Base-by-base conservation (phyloP, 73 alveolate species). In the Halteria grandinella region DNA sequence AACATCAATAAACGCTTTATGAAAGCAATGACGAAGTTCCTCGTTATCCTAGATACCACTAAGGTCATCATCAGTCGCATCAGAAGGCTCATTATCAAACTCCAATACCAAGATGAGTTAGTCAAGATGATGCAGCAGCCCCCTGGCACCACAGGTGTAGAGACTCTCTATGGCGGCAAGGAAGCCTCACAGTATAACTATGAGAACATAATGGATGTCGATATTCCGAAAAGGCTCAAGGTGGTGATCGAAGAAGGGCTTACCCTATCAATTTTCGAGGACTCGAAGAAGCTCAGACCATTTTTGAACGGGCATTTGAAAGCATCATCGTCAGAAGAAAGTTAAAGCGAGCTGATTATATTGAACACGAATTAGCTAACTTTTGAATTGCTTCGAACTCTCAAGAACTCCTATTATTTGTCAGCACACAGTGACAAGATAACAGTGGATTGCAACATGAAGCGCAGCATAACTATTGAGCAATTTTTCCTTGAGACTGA, bases 1-100 rank as follows among this genome's bases (percentile, higher is more conserved):
- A 57, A 82, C 47, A 8, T 82, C 41, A 52, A 51, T 37, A 15
- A 21, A 25, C 37, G 44, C 27, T 57, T 82, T 17, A 49, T 60
- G 18, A 55, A 51, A 41, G 39, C 62, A 17, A 44, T 55, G 33
- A 27, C 71, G 2, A 48, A 59, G 40, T 82, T 70, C 28, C 41
- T 82, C 25, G 83, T 82, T 33, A 31, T 45, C 29, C 54, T 82
- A 55, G 86, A 82, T 28, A 82, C 91, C 14, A 34, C 71, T 33
- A 54, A 53, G 47, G 69, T 57, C 14, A 50, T 82, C 24, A 70
- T 82, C 4, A 52, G 53, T 31, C 40, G 86, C 31, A 58, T 55
- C 33, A 71, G 45, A 47, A 82, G 50, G 40, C 18, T 82, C 41
- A 69, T 82, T 11, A 53, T 66, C 21, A 82, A 82, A 44, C 49